Evolutionary conservation across 371 early-diverging fungal genomes (phyloP).

Genomic region (Capniomyces stellatus): DNA sequence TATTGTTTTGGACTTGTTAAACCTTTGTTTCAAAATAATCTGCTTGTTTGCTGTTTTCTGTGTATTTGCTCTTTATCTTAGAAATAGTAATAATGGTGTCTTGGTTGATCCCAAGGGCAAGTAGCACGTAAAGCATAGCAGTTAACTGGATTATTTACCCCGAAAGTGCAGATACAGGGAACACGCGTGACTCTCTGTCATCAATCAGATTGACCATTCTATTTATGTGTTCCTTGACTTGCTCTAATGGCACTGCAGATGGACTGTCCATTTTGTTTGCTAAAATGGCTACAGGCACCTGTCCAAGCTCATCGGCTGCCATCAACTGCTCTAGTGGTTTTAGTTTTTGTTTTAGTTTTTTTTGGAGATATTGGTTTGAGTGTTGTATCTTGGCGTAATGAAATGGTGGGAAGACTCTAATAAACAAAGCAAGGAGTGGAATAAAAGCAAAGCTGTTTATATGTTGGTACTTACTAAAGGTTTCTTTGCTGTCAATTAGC

Average conservation of each 20-base stretch:
- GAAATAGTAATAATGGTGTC: no score
- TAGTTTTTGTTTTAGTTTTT: neutral
- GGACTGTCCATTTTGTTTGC: constrained; percentile 83
- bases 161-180: constrained; percentile 11
- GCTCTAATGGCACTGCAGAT: constrained; percentile 55
- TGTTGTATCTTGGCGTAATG: neutral
- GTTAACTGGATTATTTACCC: no score
- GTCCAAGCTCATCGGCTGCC: constrained; percentile 51
- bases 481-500: constrained; percentile 57
- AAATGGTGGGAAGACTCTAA: neutral
- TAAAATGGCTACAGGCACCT: constrained; percentile 80
- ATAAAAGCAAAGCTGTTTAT: neutral
- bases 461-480: constrained; percentile 43
- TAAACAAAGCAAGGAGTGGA: neutral
- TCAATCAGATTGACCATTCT: constrained; percentile 65
- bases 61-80: no score
- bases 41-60: no score
- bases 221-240: constrained; percentile 82
- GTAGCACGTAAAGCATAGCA: no score
- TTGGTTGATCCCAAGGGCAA: no score
- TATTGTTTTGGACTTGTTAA: no score
- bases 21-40: no score
- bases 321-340: constrained; percentile 41
- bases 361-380: neutral
- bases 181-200: constrained; percentile 32